A percentile compares a stretch with the other conserved stretches of the same genome.
Conservation (phyloP, 1,139 yeast genomes). For the Sugiyamaella sp. region DNA sequence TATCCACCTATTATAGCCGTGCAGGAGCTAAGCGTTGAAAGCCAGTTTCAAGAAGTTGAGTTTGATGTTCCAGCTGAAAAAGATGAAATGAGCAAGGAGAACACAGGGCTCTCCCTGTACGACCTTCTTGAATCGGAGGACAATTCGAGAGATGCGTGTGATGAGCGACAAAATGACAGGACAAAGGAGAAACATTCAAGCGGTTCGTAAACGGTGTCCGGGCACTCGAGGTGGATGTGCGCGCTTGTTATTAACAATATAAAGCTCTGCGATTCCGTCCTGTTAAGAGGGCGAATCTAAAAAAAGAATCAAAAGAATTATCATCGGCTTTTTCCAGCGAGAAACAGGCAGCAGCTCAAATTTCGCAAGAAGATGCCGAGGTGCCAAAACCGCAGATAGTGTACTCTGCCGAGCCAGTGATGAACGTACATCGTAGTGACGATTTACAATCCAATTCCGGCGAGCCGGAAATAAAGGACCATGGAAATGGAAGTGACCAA, state of each 20-base stretch:
- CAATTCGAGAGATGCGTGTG: neutral
- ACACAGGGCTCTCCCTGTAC: constrained; percentile 4
- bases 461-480: too few species aligned
- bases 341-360: neutral
- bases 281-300: constrained; percentile 4
- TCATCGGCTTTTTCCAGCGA: neutral
- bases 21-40: too few species aligned
- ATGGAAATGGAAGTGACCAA: too few species aligned
- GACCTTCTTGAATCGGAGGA: constrained; percentile 14
- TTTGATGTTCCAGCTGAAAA: constrained; percentile 1
- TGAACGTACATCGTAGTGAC: too few species aligned
- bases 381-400: neutral
- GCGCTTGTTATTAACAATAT: constrained; percentile 18
- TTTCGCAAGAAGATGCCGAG: neutral
- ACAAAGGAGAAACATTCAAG: constrained; percentile 11
- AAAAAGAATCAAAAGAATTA: constrained; percentile 1
- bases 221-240: too few species aligned
- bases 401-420: neutral
- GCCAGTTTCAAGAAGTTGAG: too few species aligned
- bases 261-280: constrained; percentile 25
- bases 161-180: neutral
- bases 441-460: too few species aligned
- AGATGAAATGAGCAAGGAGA: neutral
- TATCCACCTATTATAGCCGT: too few species aligned
- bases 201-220: constrained; percentile 18